phyloP scores from a whole-genome alignment of 306 rosid genomes.

The Carpinus viminea region DNA sequence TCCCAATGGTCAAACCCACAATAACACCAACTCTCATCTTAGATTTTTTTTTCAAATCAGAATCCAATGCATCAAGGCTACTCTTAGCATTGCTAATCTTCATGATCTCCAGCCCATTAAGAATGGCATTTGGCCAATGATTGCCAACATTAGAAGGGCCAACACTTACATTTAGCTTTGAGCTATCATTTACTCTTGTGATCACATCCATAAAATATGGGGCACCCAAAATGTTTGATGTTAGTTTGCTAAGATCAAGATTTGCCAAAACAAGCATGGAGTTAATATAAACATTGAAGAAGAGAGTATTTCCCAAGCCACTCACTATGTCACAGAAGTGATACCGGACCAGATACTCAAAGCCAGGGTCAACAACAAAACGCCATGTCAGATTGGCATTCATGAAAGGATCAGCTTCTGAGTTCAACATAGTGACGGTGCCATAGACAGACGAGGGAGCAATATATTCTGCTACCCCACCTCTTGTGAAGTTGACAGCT shows the following conservation, averaged over 20 bases:
- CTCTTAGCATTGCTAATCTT: constrained; percentile 51
- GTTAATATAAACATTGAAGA: constrained; percentile 49
- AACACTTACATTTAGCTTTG: constrained; percentile 48
- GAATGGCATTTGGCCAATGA: constrained; percentile 33
- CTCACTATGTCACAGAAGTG: constrained; percentile 61
- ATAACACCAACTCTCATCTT: constrained; percentile 39
- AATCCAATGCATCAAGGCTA: constrained; percentile 40
- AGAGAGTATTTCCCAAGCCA: neutral
- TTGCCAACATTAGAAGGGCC: constrained; percentile 34
- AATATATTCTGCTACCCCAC: constrained; percentile 9
- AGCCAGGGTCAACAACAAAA: constrained; percentile 54
- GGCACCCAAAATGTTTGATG: constrained; percentile 35
- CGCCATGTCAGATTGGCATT: constrained; percentile 54
- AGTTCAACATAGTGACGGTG: constrained; percentile 40
- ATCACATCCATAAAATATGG: constrained; percentile 59
- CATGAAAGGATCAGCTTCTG: constrained; percentile 6
- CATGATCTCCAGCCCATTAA: constrained; percentile 72
- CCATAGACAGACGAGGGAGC: constrained; percentile 63
- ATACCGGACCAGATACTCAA: constrained; percentile 64
- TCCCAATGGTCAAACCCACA: constrained; percentile 45
- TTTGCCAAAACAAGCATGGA: constrained; percentile 42
- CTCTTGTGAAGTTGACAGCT: constrained; percentile 36
- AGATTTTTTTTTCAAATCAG: constrained; percentile 16
- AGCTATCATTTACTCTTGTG: constrained; percentile 26
- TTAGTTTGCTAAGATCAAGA: constrained; percentile 31